Conservation (phyloP, 805 yeast genomes). For the Blastobotrys parvus region DNA sequence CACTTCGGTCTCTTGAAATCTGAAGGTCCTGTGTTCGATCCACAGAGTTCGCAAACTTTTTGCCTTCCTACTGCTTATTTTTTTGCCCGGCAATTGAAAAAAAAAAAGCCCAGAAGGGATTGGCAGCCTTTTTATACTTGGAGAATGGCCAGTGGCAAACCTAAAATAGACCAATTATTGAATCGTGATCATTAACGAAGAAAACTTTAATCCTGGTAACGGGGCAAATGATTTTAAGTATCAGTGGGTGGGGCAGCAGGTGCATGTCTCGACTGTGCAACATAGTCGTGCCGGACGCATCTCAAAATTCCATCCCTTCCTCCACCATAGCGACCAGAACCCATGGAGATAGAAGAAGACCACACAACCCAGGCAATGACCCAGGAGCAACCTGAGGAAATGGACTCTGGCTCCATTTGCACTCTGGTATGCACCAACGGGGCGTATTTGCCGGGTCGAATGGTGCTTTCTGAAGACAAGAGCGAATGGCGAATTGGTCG, state of each 20-base stretch:
- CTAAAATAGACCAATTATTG: too few species aligned
- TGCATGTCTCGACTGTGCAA: too few species aligned
- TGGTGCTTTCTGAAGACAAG: constrained; percentile 9
- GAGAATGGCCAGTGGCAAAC: too few species aligned
- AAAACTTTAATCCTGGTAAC: too few species aligned
- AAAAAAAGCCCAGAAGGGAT: too few species aligned
- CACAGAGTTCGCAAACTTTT: constrained; percentile 41
- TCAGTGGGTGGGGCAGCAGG: too few species aligned
- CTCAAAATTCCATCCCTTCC: too few species aligned
- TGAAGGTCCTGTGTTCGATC: constrained; percentile 88
- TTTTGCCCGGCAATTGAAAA: neutral
- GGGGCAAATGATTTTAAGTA: too few species aligned
- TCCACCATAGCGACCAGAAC: too few species aligned
- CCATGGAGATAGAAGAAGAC: constrained; percentile 4
- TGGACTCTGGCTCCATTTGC: constrained; percentile 3
- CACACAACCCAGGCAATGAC: constrained; percentile 5
- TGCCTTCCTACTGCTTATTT: neutral
- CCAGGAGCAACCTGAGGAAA: constrained; percentile 1
- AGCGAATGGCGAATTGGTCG: constrained; percentile 70
- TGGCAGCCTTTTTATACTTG: too few species aligned
- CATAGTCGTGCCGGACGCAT: too few species aligned
- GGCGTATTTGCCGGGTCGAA: neutral
- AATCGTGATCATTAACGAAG: too few species aligned
- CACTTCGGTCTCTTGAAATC: constrained; percentile 25
- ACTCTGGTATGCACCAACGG: constrained; percentile 3